phyloP scores from a whole-genome alignment of 2,329 filamentous ascomycete species.

The Cytospora mali region DNA sequence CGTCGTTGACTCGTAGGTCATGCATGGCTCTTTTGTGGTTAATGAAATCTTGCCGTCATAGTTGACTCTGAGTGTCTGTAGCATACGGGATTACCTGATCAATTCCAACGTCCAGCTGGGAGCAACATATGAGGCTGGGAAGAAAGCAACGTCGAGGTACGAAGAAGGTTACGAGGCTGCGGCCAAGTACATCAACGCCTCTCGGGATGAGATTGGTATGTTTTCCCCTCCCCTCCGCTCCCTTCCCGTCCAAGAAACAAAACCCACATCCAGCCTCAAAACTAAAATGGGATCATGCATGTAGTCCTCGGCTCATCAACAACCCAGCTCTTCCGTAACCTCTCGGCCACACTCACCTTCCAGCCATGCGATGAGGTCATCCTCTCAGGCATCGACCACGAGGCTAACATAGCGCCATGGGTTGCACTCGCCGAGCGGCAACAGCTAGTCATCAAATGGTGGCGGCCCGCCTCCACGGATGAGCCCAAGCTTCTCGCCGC shows the following conservation, averaged over 20 bases:
- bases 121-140: conserved; percentile 65
- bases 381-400: conserved; percentile 73
- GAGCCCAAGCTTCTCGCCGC: conserved; percentile 62
- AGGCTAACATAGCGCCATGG: conserved; percentile 78
- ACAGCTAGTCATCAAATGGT: conserved; percentile 69
- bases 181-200: conserved; percentile 71
- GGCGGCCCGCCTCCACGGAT: conserved; percentile 52
- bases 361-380: conserved; percentile 66
- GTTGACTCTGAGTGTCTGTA: conserved; percentile 35
- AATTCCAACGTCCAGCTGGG: conserved; percentile 76
- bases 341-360: conserved; percentile 59
- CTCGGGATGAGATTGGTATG: conserved; percentile 64
- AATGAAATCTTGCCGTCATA: background rate
- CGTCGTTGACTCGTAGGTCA: conserved; percentile 65
- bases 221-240: background rate
- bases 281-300: background rate
- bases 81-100: conserved; percentile 67
- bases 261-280: background rate
- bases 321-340: conserved; percentile 75
- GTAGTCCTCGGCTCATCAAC: conserved; percentile 72
- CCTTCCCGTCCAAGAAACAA: background rate
- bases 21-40: background rate
- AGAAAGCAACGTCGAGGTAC: conserved; percentile 62
- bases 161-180: conserved; percentile 63
- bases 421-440: conserved; percentile 65